phyloP scores from a whole-genome alignment of 768 basidiomycete species.

The Phaeotremella skinneri region DNA sequence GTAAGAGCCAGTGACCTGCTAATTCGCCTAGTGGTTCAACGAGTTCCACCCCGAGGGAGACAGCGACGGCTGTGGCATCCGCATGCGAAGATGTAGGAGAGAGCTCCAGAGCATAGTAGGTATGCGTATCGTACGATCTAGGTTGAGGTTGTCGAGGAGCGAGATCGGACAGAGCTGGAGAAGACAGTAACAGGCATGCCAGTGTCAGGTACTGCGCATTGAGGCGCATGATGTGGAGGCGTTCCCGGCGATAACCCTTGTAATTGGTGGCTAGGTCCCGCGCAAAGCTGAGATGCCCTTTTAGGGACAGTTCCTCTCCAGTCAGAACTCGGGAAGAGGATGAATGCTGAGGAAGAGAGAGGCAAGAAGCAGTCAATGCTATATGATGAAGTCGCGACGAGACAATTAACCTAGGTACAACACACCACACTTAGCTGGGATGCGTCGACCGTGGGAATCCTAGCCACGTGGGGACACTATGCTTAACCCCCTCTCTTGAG shows the following conservation, averaged over 20 bases:
- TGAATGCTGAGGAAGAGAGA: neutral
- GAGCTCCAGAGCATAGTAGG: conserved; percentile 68
- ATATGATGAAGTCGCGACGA: neutral
- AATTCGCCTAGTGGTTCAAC: conserved; percentile 87
- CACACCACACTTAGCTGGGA: neutral
- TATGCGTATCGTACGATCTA: conserved; percentile 55
- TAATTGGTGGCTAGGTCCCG: no score
- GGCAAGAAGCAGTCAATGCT: neutral
- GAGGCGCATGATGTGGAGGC: neutral
- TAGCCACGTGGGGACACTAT: neutral
- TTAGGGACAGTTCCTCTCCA: no score
- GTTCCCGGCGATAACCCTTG: neutral
- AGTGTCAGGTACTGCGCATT: conserved; percentile 8
- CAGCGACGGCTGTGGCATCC: conserved; percentile 63
- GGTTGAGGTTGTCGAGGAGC: conserved; percentile 31
- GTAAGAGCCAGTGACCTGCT: conserved; percentile 75
- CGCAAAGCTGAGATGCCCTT: no score
- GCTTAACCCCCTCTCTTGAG: neutral
- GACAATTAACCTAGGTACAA: neutral
- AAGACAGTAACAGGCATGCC: conserved; percentile 7
- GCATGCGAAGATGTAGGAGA: conserved; percentile 56
- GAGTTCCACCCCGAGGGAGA: conserved; percentile 70
- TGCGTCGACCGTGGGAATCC: conserved; percentile 20
- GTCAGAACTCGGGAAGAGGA: neutral
- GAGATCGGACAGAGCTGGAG: conserved; percentile 9